phyloP scores from a whole-genome alignment of 2,329 filamentous ascomycete species.

The Zasmidium citrigriseum region DNA sequence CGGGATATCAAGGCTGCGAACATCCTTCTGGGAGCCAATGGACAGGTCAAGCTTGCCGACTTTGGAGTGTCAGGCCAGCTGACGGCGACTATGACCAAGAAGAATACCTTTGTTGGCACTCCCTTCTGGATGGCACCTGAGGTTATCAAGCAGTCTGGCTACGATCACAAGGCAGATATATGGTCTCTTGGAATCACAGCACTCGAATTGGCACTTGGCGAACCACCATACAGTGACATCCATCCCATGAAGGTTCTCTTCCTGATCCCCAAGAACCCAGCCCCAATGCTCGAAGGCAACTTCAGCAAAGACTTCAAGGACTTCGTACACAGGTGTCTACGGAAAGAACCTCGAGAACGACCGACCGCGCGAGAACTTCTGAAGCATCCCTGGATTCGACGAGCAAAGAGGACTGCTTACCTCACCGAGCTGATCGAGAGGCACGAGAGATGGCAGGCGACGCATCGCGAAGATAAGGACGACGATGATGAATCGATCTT shows the following conservation, averaged over 20 bases:
- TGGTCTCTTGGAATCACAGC: slow-evolving; percentile 97
- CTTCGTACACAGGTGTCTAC: slow-evolving; percentile 67
- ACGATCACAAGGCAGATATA: slow-evolving; percentile 97
- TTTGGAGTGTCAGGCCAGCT: slow-evolving; percentile 97
- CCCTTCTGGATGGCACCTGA: slow-evolving; percentile 99
- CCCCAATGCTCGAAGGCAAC: slow-evolving; percentile 66
- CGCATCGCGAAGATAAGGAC: slow-evolving; percentile 71
- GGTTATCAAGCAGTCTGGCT: slow-evolving; percentile 97
- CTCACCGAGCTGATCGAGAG: slow-evolving; percentile 93
- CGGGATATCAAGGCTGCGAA: slow-evolving; percentile 99
- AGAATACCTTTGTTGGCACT: slow-evolving; percentile 97
- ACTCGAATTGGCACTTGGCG: slow-evolving; percentile 85
- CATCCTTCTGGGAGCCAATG: slow-evolving; percentile 81
- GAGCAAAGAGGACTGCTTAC: slow-evolving; percentile 94
- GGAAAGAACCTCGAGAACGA: slow-evolving; percentile 84
- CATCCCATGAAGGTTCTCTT: slow-evolving; percentile 99
- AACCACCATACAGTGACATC: slow-evolving; percentile 93
- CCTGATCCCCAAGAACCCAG: slow-evolving; percentile 90
- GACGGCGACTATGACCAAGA: slow-evolving; percentile 98
- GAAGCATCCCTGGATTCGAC: slow-evolving; percentile 85
- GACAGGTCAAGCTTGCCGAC: slow-evolving; percentile 95
- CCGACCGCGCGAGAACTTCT: slow-evolving; percentile 85
- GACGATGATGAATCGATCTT: slow-evolving; percentile 58
- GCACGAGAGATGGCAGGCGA: slow-evolving; percentile 81
- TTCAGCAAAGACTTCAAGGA: slow-evolving; percentile 53